Conservation (phyloP, 371 early-diverging fungal genomes). For the Choanephora cucurbitarum region DNA sequence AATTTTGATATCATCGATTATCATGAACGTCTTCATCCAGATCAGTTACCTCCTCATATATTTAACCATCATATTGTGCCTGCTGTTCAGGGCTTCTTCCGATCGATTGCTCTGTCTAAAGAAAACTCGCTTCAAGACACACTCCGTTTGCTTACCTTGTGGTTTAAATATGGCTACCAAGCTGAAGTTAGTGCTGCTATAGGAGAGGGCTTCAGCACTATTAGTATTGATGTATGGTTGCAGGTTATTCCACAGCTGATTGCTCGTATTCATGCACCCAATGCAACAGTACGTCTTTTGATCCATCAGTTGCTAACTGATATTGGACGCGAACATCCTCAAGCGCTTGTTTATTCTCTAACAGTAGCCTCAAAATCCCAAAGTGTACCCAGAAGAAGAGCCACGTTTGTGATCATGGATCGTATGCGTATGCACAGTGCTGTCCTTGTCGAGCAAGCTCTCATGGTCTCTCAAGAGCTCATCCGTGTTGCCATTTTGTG, state of each 20-base stretch:
- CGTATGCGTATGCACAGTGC: slow-evolving; percentile 88
- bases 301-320: slow-evolving; percentile 91
- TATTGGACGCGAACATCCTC: slow-evolving; percentile 95
- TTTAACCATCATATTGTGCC: slow-evolving; percentile 70
- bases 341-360: slow-evolving; percentile 94
- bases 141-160: slow-evolving; percentile 89
- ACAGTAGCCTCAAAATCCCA: slow-evolving; percentile 97
- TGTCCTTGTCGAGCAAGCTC: slow-evolving; percentile 89
- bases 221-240: slow-evolving; percentile 95
- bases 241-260: slow-evolving; percentile 98
- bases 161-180: slow-evolving; percentile 96
- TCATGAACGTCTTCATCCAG: slow-evolving; percentile 66
- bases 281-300: slow-evolving; percentile 79
- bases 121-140: slow-evolving; percentile 96
- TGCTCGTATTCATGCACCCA: slow-evolving; percentile 92
- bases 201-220: slow-evolving; percentile 85
- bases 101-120: slow-evolving; percentile 91
- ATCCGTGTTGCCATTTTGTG: slow-evolving; percentile 96
- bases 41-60: slow-evolving; percentile 55
- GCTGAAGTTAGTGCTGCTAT: slow-evolving; percentile 88
- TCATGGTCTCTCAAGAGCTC: slow-evolving; percentile 94
- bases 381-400: slow-evolving; percentile 72
- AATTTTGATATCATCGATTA: slow-evolving; percentile 90
- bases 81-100: slow-evolving; percentile 85
- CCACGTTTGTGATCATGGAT: slow-evolving; percentile 91